Percentiles rank a stretch among this genome's conserved stretches.
Conservation (phyloP, 495 filamentous ascomycete species). For the Aspergillus ostianus region DNA sequence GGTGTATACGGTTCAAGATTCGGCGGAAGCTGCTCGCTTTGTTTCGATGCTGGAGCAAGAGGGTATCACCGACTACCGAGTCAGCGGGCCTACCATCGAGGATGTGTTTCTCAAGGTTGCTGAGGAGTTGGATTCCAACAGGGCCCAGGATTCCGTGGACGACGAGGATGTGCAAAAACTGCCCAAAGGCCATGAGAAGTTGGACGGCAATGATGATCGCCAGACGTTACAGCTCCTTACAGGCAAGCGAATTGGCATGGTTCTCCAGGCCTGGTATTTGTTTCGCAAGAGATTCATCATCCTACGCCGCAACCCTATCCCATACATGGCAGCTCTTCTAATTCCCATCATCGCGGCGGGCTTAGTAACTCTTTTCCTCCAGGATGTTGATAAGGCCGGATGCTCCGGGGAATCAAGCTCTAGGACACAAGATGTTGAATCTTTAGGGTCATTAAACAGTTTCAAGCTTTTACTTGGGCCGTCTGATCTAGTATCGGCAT, state of each 20-base stretch:
- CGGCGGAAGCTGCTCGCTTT: constrained; percentile 60
- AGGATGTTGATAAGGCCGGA: constrained; percentile 49
- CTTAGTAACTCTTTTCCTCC: constrained; percentile 70
- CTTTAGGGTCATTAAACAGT: constrained; percentile 33
- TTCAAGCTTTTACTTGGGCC: constrained; percentile 63
- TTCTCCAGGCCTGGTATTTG: constrained; percentile 66
- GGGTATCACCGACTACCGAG: constrained; percentile 66
- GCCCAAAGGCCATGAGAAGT: constrained; percentile 3
- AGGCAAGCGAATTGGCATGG: constrained; percentile 61
- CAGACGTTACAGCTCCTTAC: constrained; percentile 58
- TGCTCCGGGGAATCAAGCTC: constrained; percentile 55
- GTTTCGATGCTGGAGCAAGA: constrained; percentile 62
- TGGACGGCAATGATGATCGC: constrained; percentile 12
- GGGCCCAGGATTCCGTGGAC: constrained; percentile 31
- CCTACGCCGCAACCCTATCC: constrained; percentile 71
- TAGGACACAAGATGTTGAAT: constrained; percentile 32
- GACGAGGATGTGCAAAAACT: not conserved
- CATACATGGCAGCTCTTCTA: constrained; percentile 66
- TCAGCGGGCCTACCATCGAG: constrained; percentile 82
- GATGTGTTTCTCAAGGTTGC: constrained; percentile 84
- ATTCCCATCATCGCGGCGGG: constrained; percentile 76
- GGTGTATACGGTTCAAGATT: constrained; percentile 64
- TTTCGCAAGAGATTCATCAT: constrained; percentile 77
- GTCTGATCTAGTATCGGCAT: constrained; percentile 40
- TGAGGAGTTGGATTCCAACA: constrained; percentile 49